A percentile compares a stretch with the other conserved stretches of the same genome.
Conservation (phyloP, 805 yeast species). For the Starmerella apis region DNA sequence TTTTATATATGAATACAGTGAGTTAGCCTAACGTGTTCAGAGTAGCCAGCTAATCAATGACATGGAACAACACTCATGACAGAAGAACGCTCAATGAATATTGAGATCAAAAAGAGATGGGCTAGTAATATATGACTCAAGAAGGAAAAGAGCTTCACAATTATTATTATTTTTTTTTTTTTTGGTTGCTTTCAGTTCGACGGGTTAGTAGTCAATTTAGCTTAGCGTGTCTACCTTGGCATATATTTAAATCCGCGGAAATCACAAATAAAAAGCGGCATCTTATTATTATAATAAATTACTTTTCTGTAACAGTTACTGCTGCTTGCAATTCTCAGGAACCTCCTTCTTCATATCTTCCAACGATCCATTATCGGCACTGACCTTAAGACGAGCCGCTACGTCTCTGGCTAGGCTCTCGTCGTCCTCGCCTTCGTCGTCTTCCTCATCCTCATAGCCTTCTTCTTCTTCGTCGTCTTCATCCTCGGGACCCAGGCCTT, state of each 20-base stretch:
- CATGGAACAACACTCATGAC: no score
- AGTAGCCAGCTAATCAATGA: no score
- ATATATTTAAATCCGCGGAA: not conserved
- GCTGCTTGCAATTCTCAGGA: conserved; percentile 53
- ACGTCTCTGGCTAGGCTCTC: conserved; percentile 54
- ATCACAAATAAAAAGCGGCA: not conserved
- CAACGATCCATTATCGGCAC: conserved; percentile 23
- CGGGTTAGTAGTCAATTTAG: no score
- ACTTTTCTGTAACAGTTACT: conserved; percentile 21
- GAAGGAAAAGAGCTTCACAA: no score
- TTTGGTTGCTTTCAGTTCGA: no score
- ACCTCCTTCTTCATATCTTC: conserved; percentile 37
- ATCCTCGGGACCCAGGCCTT: conserved; percentile 46
- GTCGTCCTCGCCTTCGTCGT: conserved; percentile 42
- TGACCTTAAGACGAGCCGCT: conserved; percentile 40
- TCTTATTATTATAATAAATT: not conserved
- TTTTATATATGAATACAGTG: no score
- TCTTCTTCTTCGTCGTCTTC: conserved; percentile 55
- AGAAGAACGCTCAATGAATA: no score
- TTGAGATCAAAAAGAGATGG: no score
- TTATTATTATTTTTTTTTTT: no score
- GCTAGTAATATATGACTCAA: no score
- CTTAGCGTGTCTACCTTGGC: no score
- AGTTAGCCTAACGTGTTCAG: no score
- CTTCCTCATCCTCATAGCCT: conserved; percentile 52